Conservation (phyloP, 768 basidiomycete species). For the Cyclocybe aegerita region DNA sequence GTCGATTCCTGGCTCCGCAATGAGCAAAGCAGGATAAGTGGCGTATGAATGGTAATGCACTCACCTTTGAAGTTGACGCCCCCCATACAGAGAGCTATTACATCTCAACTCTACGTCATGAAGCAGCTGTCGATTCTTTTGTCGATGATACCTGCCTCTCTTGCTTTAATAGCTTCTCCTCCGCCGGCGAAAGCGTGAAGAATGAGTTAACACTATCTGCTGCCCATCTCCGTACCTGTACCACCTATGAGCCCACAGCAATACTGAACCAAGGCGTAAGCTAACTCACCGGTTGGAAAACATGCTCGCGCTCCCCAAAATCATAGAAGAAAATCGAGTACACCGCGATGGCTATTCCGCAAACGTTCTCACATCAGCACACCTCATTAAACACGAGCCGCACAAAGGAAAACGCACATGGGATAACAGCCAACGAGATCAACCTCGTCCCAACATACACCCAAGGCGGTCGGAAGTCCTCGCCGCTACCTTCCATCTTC, state of each 20-base stretch:
- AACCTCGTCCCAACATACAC: slow-evolving; percentile 52
- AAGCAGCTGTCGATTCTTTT: too few relatives aligned
- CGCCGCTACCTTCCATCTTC: slow-evolving; percentile 20
- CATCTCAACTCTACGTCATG: too few relatives aligned
- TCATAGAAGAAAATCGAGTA: slow-evolving; percentile 66
- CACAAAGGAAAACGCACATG: slow-evolving; percentile 36
- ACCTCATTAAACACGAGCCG: not conserved
- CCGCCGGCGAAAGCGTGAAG: slow-evolving; percentile 59
- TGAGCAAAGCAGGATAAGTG: too few relatives aligned
- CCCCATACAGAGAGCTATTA: not conserved
- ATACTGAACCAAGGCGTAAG: not conserved
- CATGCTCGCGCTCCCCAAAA: slow-evolving; percentile 71
- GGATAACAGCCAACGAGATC: slow-evolving; percentile 54
- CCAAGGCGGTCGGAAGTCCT: slow-evolving; percentile 63
- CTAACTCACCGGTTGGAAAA: slow-evolving; percentile 61
- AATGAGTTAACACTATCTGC: slow-evolving; percentile 46
- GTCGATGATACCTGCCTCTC: slow-evolving; percentile 13
- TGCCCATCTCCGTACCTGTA: slow-evolving; percentile 60
- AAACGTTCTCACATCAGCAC: not conserved
- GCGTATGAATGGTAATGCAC: too few relatives aligned
- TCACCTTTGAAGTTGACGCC: not conserved
- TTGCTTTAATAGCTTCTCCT: slow-evolving; percentile 38
- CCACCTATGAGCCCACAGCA: not conserved
- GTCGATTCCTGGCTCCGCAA: too few relatives aligned
- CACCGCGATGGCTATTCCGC: slow-evolving; percentile 42